A percentile compares a stretch with the other conserved stretches of the same genome.
Evolutionary conservation across 495 filamentous ascomycete species (phyloP).

Genomic region (Lophiotrema nucula): DNA sequence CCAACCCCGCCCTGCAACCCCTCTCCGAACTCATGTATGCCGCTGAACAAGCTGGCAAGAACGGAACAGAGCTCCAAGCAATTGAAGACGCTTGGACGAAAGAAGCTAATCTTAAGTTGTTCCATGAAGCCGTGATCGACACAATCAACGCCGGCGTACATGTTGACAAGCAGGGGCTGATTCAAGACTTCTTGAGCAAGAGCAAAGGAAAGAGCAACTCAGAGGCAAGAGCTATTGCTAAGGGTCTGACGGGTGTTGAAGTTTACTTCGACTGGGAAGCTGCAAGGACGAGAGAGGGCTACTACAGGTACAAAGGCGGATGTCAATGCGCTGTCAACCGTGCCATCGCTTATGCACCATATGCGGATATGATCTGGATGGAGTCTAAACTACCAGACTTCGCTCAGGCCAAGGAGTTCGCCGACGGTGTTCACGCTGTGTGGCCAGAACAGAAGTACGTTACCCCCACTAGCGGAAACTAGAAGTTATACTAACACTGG

Average conservation of each 20-base stretch:
- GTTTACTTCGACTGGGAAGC: slow-evolving; percentile 92
- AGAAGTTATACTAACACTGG: slow-evolving; percentile 18
- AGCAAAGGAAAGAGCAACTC: slow-evolving; percentile 80
- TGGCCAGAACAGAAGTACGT: slow-evolving; percentile 95
- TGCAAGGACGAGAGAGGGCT: slow-evolving; percentile 88
- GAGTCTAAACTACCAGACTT: slow-evolving; percentile 95
- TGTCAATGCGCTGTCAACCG: slow-evolving; percentile 90
- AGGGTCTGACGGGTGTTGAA: slow-evolving; percentile 74
- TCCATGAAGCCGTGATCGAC: slow-evolving; percentile 83
- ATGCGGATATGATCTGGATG: slow-evolving; percentile 98
- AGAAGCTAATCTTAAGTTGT: slow-evolving; percentile 85
- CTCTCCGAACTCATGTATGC: slow-evolving; percentile 88
- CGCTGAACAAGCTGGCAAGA: slow-evolving; percentile 81
- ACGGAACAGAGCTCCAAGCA: slow-evolving; percentile 75
- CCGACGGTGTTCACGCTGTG: slow-evolving; percentile 86
- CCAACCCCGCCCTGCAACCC: slow-evolving; percentile 79
- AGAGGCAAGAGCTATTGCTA: slow-evolving; percentile 81
- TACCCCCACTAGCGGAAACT: neutral
- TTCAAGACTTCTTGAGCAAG: slow-evolving; percentile 61
- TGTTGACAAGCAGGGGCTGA: slow-evolving; percentile 65
- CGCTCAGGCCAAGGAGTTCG: slow-evolving; percentile 89
- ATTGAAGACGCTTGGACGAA: slow-evolving; percentile 87
- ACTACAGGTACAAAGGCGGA: slow-evolving; percentile 87
- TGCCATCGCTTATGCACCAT: slow-evolving; percentile 88
- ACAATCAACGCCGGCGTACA: slow-evolving; percentile 66